These are phyloP conservation scores for Fraxinus sp. DNA, from an alignment of 305 asterid genomes.

Conservation along the genomic window DNA sequence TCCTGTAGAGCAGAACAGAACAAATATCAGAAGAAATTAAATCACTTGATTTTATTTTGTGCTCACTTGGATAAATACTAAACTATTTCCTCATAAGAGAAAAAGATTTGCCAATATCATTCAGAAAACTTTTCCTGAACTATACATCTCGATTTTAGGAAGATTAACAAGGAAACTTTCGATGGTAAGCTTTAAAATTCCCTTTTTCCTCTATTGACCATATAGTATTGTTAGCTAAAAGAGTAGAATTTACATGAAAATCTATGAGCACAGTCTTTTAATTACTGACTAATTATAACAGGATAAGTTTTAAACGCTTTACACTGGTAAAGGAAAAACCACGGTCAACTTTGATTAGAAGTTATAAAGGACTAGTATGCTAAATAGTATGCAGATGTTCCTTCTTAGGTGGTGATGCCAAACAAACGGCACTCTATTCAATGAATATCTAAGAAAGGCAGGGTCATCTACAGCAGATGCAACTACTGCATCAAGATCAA, in stretches of 20 bases:
- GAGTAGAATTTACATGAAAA: not conserved
- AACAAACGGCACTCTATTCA: not conserved
- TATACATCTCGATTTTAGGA: not conserved
- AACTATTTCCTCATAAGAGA: not conserved
- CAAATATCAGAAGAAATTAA: slow-evolving; percentile 20
- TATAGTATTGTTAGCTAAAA: not conserved
- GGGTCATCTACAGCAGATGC: not conserved
- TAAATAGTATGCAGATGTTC: not conserved
- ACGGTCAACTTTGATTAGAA: not conserved
- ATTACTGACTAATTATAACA: not conserved
- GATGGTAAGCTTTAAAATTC: not conserved
- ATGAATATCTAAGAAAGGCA: not conserved
- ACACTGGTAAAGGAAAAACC: not conserved
- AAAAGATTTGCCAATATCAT: not conserved
- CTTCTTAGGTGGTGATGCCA: not conserved
- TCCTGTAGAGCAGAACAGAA: slow-evolving; percentile 34
- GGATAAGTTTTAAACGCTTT: not conserved
- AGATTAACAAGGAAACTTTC: not conserved
- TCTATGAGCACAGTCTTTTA: not conserved
- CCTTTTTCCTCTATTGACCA: not conserved
- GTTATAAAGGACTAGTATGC: not conserved
- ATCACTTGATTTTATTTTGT: not conserved
- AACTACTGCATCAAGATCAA: not conserved
- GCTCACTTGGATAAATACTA: not conserved
- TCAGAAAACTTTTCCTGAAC: not conserved